Percentiles rank a stretch among this genome's conserved stretches.
Conservation (phyloP, 2,329 filamentous ascomycete species). For the Neonectria faginata region DNA sequence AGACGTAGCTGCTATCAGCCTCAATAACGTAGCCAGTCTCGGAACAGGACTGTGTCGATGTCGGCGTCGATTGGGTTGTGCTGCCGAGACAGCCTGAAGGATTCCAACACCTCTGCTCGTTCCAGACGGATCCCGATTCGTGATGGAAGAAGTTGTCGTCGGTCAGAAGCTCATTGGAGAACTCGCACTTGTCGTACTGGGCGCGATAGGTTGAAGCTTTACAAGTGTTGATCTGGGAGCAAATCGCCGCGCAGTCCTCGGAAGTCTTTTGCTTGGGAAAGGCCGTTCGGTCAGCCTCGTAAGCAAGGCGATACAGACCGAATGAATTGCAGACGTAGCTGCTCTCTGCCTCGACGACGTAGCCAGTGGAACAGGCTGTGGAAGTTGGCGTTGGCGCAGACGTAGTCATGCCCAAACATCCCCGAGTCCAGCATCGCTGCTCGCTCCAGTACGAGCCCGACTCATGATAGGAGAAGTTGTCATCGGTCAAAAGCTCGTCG, state of each 20-base stretch:
- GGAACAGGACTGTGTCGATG: neutral
- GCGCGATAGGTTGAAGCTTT: slow-evolving; percentile 1
- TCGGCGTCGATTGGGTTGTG: neutral
- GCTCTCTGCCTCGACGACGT: no score
- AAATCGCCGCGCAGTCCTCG: slow-evolving; percentile 1
- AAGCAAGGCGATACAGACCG: neutral
- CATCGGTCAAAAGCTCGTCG: neutral
- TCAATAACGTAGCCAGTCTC: neutral
- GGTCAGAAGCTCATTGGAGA: neutral
- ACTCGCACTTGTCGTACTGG: slow-evolving; percentile 10
- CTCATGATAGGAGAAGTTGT: neutral
- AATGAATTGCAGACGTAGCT: neutral
- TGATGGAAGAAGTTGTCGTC: neutral
- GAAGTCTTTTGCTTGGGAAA: slow-evolving; percentile 11
- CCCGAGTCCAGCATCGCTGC: neutral
- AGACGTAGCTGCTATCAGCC: neutral
- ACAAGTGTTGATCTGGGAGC: slow-evolving; percentile 8
- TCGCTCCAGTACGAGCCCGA: slow-evolving; percentile 4
- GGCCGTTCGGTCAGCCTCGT: slow-evolving; percentile 3
- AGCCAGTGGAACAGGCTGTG: no score
- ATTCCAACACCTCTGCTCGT: slow-evolving; percentile 7
- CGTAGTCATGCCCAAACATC: neutral
- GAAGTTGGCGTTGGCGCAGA: neutral
- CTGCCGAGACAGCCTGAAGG: neutral
- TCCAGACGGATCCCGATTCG: neutral